phyloP scores from a whole-genome alignment of 1,284 basidiomycete genomes.

The Trametes sp. region DNA sequence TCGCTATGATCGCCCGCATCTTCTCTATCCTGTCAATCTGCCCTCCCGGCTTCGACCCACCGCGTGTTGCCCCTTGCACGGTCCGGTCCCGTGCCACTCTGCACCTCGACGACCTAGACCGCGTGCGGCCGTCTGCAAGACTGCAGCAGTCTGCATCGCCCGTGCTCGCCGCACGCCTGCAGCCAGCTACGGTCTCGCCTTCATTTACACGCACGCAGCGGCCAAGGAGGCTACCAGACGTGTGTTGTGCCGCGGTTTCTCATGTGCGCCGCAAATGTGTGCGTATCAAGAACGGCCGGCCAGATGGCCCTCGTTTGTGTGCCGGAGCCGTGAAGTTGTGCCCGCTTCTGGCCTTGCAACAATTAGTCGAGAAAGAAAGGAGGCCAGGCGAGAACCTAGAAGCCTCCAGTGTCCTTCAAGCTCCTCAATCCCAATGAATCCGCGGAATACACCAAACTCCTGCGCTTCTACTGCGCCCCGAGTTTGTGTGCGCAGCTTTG shows the following conservation, averaged over 20 bases:
- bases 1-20: slow-evolving; percentile 19
- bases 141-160: neutral
- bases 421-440: no score
- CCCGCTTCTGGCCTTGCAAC: slow-evolving; percentile 15
- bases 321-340: slow-evolving; percentile 18
- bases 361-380: slow-evolving; percentile 14
- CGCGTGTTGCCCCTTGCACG: slow-evolving; percentile 20
- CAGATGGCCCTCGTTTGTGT: slow-evolving; percentile 20
- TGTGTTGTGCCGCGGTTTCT: slow-evolving; percentile 14
- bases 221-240: slow-evolving; percentile 9
- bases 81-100: slow-evolving; percentile 19
- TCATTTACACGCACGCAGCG: slow-evolving; percentile 11
- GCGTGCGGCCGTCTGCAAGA: neutral
- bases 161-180: neutral
- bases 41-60: slow-evolving; percentile 8
- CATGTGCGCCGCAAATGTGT: slow-evolving; percentile 14
- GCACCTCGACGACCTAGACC: neutral
- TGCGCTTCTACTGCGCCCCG: neutral
- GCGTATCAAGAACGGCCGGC: slow-evolving; percentile 20
- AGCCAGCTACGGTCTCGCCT: neutral
- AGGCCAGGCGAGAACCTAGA: neutral
- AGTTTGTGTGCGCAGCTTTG: slow-evolving; percentile 17
- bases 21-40: slow-evolving; percentile 26
- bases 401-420: slow-evolving; percentile 7
- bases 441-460: neutral